Evolutionary conservation across 2,329 filamentous ascomycete genomes (phyloP), one percentile per base, ranked within the genome.

Genomic region (Penicillium vulpinum): DNA sequence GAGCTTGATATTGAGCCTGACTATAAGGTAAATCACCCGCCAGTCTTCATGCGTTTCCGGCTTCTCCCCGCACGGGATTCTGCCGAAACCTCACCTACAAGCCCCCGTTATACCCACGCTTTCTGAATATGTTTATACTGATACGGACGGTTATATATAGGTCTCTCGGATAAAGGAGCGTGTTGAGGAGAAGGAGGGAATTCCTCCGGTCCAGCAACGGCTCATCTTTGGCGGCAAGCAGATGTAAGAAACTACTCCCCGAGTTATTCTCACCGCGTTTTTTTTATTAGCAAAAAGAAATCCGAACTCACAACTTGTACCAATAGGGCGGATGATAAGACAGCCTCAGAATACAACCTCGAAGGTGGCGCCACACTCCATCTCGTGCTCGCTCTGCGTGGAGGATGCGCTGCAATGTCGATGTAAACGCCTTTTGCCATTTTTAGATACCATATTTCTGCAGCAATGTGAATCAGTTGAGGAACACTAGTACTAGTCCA

Each of bases 101-200:
- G 4, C 16, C 16, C 16, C 29, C 21, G 15, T 13, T 16, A n/a
- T 24, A 26, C 13, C 6, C 8, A 18, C 4, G 21, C 16, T 4
- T 5, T 51, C 5, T 26, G 15, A 35, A 18, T 26, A 3, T 1
- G 3, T 7, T 2, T 24, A 31, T 24, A 33, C 44, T 54, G 24
- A 54, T 22, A 39, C 2, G 21, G 22, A 21, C 4, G 16, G 3
- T 15, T 26, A 0, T 21, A 45, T 45, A 22, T 64, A 96, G 92
- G 90, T 97, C 67, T 88, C 89, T 39, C 88, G 92, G 75, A 97
- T 99, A 83, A 99, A 99, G 83, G 94, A 97, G 79, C 92, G 93
- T 70, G 94, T 99, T 54, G 94, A 99, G 78, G 94, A 99, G 81
- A 97, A 97, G 80, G 94, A 97, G 75, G 94, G 94, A 56, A 99